Percentiles rank a stretch among this genome's conserved stretches.
Conservation (phyloP, 371 early-diverging fungal genomes). For the Mycotypha africana region DNA sequence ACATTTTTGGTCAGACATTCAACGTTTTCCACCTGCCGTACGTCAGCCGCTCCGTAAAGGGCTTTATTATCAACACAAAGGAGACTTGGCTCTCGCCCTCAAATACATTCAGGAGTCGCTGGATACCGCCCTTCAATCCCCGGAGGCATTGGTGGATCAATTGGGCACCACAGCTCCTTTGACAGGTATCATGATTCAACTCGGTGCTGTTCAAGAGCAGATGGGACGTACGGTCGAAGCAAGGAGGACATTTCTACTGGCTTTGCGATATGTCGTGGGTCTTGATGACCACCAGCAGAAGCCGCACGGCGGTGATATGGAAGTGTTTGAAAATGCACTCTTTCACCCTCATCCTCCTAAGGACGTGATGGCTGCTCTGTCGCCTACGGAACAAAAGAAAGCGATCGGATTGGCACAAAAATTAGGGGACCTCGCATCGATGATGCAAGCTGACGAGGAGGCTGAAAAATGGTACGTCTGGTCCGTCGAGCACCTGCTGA, state of each 20-base stretch:
- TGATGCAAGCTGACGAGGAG: constrained; percentile 42
- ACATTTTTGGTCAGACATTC: constrained; percentile 50
- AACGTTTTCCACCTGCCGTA: constrained; percentile 50
- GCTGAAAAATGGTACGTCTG: constrained; percentile 60
- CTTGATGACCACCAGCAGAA: constrained; percentile 4
- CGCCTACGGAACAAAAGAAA: constrained; percentile 33
- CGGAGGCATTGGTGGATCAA: constrained; percentile 41
- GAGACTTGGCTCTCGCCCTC: constrained; percentile 41
- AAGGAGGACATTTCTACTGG: constrained; percentile 40
- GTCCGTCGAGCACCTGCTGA: constrained; percentile 55
- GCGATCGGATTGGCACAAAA: constrained; percentile 55
- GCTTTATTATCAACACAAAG: constrained; percentile 53
- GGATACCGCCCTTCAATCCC: constrained; percentile 38
- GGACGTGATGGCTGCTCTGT: constrained; percentile 6
- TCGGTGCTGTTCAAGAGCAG: constrained; percentile 45
- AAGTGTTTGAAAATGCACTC: background rate
- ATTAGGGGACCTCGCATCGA: constrained; percentile 48
- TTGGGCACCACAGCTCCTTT: constrained; percentile 52
- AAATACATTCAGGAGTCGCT: constrained; percentile 48
- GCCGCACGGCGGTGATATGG: background rate
- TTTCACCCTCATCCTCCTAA: constrained; percentile 4
- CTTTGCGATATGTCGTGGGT: constrained; percentile 34
- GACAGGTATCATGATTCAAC: constrained; percentile 61
- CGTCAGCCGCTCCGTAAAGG: constrained; percentile 55
- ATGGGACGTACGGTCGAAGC: constrained; percentile 51